Evolutionary conservation across 2,329 filamentous ascomycete genomes (phyloP).

Genomic region (Alternaria metachromatica): DNA sequence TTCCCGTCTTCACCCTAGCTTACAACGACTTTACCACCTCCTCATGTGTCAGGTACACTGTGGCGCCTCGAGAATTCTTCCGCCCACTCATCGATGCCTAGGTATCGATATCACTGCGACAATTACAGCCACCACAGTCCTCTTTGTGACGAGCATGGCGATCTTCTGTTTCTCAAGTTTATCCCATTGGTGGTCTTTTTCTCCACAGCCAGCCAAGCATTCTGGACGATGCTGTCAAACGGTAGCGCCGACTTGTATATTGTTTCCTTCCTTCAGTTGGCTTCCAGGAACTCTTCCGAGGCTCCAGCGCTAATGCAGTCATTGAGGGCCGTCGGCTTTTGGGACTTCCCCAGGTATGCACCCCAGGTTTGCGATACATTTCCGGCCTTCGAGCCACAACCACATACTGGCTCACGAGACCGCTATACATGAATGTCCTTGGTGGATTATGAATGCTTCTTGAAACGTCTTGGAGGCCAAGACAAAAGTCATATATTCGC

Average conservation of each 20-base stretch:
- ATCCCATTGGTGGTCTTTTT: slow-evolving; percentile 35
- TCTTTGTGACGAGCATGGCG: background rate
- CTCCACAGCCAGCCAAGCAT: slow-evolving; percentile 22
- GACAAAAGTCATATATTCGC: slow-evolving; percentile 13
- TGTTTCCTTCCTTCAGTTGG: slow-evolving; percentile 12
- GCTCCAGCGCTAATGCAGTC: slow-evolving; percentile 9
- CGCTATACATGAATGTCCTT: slow-evolving; percentile 17
- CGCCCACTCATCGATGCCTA: background rate
- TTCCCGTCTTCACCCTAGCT: background rate
- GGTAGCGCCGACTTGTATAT: slow-evolving; percentile 22
- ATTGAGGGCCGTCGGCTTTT: slow-evolving; percentile 8
- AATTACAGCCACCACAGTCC: background rate
- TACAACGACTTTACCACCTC: background rate
- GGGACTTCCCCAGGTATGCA: slow-evolving; percentile 7
- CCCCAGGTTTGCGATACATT: slow-evolving; percentile 7
- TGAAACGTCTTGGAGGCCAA: background rate
- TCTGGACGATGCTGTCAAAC: slow-evolving; percentile 19
- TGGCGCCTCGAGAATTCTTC: background rate
- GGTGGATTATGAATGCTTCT: slow-evolving; percentile 27
- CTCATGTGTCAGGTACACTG: background rate
- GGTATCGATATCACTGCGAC: background rate
- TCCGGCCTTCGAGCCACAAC: slow-evolving; percentile 1
- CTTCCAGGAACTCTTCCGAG: background rate
- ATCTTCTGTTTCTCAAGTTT: slow-evolving; percentile 7
- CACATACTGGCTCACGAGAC: slow-evolving; percentile 9